Evolutionary conservation across 345 rosid species (phyloP), one percentile per base, ranked within the genome.

Genomic region (Balakata baccata): DNA sequence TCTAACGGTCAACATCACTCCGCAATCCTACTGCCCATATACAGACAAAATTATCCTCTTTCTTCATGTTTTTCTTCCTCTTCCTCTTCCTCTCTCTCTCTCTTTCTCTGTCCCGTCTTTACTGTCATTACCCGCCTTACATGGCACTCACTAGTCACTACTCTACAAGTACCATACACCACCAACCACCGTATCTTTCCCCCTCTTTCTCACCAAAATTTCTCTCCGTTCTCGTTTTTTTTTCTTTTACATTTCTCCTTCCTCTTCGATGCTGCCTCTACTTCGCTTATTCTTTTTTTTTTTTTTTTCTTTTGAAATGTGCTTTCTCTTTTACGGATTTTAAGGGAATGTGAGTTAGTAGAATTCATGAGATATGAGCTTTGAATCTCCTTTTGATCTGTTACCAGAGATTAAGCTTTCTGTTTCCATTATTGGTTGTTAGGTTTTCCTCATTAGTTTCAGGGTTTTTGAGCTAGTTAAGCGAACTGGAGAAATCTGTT

Each of bases 171-270:
- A 56, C 38, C 50, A 14, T 54, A 41, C 64, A 18, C 73, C 53
- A 7, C 22, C 73, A 53, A 70, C 73, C 64, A 70, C 64, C 73
- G 64, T 20, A 57, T 41, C 73, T 20, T 57, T 45, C 63, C 38
- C n/a, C 22, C 37, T 52, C 63, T 69, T 4, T 34, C 4, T 67
- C 58, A 18, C 25, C 18, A 16, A 18, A 8, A n/a, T 37, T 14
- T 54, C 11, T 41, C 49, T 53, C 59, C 1, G 18, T 50, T 6
- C 37, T 50, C 39, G 38, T 18, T 49, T 67, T 37, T 46, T 14
- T 16, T 12, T 29, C 1, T 7, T 38, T 39, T 39, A 9, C 47
- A 25, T 9, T 25, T 67, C 57, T 67, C 58, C 12, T 18, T 58
- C 66, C 41, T 56, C 46, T 22, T n/a, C 12, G 17, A 17, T 23